Base-by-base conservation (phyloP, 257 asterid species). In the Gentiana macrophylla region DNA sequence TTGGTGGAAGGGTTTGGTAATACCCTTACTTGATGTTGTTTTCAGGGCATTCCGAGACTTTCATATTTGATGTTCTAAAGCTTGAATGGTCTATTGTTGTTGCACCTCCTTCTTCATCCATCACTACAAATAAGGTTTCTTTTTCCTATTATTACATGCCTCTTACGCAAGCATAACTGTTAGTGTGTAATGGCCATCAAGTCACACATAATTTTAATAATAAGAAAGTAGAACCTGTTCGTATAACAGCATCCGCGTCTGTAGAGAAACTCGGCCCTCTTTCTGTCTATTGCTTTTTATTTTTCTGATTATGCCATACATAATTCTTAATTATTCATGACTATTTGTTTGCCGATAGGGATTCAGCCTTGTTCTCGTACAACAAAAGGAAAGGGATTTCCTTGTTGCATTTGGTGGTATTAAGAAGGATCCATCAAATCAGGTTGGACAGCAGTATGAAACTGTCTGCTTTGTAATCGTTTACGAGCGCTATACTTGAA, bases 381-480 rank as follows among this genome's bases (percentile, higher is more conserved):
- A 85, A 67, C 95, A 85, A 52, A 85, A 80, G 64, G 97, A 92
- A 72, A 81, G 85, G 71, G 94, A 88, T 77, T 85, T 83, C 72
- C 96, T 92, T 66, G 94, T 88, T 65, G 94, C 95, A 68, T 92
- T 92, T 75, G 98, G 98, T 65, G 98, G 98, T 52, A 68, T 75
- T 71, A 92, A 80, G 84, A 92, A 92, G 72, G 98, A 92, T 69
- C 91, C 90, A 65, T 79, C 97, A 50, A 78, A 85, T 74, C 94
- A 88, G 95, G 98, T 88, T 60, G 74, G 56, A 35, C 47, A 50
- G 50, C 67, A 43, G 57, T 50, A 62, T 49, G 44, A 37, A 53
- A 13, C 45, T 1, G 47, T 38, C 47, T 60, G 8, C 51, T 57
- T 47, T 69, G 50, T 68, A 53, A 57, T 49, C 41, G 62, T 71